phyloP scores from a whole-genome alignment of 768 basidiomycete genomes.

The Pleurotus djamor region DNA sequence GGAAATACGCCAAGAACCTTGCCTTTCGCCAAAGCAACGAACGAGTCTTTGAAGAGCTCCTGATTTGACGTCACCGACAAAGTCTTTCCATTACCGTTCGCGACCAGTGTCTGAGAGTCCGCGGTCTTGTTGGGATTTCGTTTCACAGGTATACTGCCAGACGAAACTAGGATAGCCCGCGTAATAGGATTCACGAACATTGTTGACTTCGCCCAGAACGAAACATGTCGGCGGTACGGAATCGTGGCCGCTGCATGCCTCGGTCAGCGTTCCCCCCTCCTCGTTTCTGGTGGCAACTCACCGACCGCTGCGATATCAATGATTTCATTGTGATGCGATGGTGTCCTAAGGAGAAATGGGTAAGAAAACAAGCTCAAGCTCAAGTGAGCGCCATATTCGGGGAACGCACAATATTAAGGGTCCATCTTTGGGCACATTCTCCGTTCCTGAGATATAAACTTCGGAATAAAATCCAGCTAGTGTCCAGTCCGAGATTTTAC shows the following conservation, averaged over 20 bases:
- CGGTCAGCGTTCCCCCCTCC: not conserved
- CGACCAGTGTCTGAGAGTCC: not conserved
- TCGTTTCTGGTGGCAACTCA: slow-evolving; percentile 14
- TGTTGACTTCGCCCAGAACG: slow-evolving; percentile 71
- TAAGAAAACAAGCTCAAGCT: not conserved
- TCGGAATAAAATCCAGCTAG: slow-evolving; percentile 61
- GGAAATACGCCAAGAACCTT: slow-evolving; percentile 70
- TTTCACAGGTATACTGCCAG: slow-evolving; percentile 73
- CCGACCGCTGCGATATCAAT: slow-evolving; percentile 52
- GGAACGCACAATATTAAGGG: slow-evolving; percentile 56
- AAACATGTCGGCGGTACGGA: slow-evolving; percentile 55
- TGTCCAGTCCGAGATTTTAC: slow-evolving; percentile 60
- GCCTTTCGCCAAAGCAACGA: slow-evolving; percentile 47
- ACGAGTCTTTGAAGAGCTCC: slow-evolving; percentile 54
- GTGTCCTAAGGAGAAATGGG: slow-evolving; percentile 34
- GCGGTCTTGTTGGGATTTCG: slow-evolving; percentile 45
- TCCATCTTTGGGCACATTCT: slow-evolving; percentile 54
- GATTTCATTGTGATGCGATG: slow-evolving; percentile 70
- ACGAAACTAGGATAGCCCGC: slow-evolving; percentile 50
- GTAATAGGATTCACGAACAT: slow-evolving; percentile 60
- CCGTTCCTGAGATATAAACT: slow-evolving; percentile 51
- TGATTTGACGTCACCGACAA: slow-evolving; percentile 23
- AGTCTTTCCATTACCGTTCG: not conserved
- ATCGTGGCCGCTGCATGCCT: slow-evolving; percentile 46
- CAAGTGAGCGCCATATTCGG: not conserved